A percentile compares a stretch with the other conserved stretches of the same genome.
Conservation (phyloP, 495 filamentous ascomycete genomes). For the Tuber microsphaerosporum region DNA sequence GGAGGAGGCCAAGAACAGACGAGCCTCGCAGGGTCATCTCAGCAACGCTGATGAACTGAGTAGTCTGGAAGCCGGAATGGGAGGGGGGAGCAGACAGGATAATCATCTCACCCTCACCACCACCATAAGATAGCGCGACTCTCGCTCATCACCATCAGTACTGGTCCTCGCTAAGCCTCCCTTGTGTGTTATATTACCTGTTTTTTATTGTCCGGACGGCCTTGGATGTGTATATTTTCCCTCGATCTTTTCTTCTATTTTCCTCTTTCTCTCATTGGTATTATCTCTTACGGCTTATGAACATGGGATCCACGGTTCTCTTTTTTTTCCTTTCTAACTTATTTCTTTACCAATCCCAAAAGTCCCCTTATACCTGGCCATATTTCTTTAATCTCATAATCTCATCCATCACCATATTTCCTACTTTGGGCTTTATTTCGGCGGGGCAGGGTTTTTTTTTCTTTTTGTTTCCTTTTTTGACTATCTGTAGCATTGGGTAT, state of each 20-base stretch:
- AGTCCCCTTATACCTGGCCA: background rate
- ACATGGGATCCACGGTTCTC: constrained; percentile 19
- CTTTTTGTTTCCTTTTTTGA: constrained; percentile 22
- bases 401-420: constrained; percentile 5
- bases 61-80: constrained; percentile 28
- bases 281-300: constrained; percentile 28
- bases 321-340: constrained; percentile 24
- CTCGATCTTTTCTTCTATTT: constrained; percentile 21
- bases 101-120: constrained; percentile 9
- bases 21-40: constrained; percentile 29
- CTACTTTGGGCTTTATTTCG: constrained; percentile 14
- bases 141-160: background rate
- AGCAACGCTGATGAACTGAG: constrained; percentile 18
- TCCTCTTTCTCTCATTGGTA: background rate
- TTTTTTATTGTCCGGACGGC: constrained; percentile 16
- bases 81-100: constrained; percentile 21
- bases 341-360: constrained; percentile 9
- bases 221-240: constrained; percentile 23
- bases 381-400: constrained; percentile 3
- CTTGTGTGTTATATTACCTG: constrained; percentile 11
- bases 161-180: constrained; percentile 11
- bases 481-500: constrained; percentile 27
- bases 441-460: constrained; percentile 9
- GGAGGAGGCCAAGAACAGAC: constrained; percentile 41
- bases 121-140: background rate